Conservation (phyloP, 108 stramenopile genomes). For the Skeletonema grethae region DNA sequence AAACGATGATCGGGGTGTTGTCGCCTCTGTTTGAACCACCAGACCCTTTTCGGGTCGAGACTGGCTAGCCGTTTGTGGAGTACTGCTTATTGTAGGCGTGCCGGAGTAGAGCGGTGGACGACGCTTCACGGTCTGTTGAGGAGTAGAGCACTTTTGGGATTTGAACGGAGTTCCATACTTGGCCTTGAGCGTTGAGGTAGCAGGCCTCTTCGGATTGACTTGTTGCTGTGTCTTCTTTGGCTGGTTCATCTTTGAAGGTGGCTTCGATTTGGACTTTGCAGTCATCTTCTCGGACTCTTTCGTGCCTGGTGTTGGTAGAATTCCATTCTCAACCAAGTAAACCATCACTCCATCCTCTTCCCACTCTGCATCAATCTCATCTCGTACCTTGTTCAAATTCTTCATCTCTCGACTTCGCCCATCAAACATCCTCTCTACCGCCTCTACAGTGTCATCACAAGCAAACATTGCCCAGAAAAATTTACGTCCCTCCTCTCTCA, state of each 20-base stretch:
- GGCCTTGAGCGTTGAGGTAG: constrained; percentile 9
- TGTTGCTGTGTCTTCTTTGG: constrained; percentile 1
- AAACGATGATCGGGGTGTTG: neutral
- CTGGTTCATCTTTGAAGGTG: neutral
- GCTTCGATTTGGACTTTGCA: neutral
- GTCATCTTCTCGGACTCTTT: neutral
- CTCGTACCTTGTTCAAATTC: constrained; percentile 27
- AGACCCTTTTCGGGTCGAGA: neutral
- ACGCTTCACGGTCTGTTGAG: constrained; percentile 9
- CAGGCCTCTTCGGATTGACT: constrained; percentile 3
- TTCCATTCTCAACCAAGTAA: constrained; percentile 30
- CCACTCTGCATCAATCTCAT: constrained; percentile 48
- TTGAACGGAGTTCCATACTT: constrained; percentile 30
- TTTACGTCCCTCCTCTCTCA: constrained; percentile 56
- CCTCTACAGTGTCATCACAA: constrained; percentile 23
- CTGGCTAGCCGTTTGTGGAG: neutral
- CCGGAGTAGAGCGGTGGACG: neutral
- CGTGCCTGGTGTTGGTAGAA: constrained; percentile 7
- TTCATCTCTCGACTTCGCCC: constrained; percentile 38
- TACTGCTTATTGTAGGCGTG: neutral
- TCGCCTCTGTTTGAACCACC: neutral
- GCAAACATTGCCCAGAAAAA: constrained; percentile 53
- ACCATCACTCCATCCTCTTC: constrained; percentile 42
- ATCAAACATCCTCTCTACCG: constrained; percentile 28
- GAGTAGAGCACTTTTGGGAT: constrained; percentile 13